phyloP scores from a whole-genome alignment of 768 basidiomycete genomes.

The Auricularia auricula-judae region DNA sequence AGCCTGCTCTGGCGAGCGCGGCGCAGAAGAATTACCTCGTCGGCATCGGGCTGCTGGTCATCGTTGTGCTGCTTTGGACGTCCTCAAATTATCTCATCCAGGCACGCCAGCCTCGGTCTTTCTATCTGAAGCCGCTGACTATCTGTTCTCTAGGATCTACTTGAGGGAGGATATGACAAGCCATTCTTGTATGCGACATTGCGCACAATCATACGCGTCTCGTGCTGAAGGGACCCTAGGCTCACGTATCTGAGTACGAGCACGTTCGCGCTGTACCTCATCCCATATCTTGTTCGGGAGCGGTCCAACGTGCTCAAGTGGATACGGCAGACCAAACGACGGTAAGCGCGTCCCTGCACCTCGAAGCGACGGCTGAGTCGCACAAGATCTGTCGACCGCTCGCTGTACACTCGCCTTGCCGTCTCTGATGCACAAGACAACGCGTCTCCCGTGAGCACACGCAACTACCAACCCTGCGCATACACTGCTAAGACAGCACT shows the following conservation, averaged over 20 bases:
- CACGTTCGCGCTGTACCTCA: conserved; percentile 73
- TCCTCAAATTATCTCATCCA: conserved; percentile 79
- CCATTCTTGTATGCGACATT: conserved; percentile 65
- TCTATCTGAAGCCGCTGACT: background rate
- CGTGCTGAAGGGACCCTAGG: conserved; percentile 23
- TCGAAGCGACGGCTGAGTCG: background rate
- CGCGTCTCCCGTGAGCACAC: background rate
- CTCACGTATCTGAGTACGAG: conserved; percentile 88
- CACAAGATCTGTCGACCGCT: background rate
- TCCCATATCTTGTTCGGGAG: conserved; percentile 42
- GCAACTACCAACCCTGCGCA: background rate
- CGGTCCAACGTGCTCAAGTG: background rate
- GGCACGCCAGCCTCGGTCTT: conserved; percentile 24
- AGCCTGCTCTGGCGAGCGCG: background rate
- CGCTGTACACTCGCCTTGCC: background rate
- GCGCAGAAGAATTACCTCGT: conserved; percentile 27
- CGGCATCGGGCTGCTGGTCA: conserved; percentile 58
- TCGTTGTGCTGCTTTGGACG: conserved; percentile 85
- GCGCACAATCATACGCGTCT: background rate
- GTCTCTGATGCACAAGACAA: background rate
- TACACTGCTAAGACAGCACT: background rate
- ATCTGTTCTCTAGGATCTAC: conserved; percentile 26
- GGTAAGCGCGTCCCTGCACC: background rate
- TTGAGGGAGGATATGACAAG: conserved; percentile 69
- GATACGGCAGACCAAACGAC: conserved; percentile 8